Evolutionary conservation across 192 early-diverging fungal genomes (phyloP).

Genomic region (Chytriomyces sp.): DNA sequence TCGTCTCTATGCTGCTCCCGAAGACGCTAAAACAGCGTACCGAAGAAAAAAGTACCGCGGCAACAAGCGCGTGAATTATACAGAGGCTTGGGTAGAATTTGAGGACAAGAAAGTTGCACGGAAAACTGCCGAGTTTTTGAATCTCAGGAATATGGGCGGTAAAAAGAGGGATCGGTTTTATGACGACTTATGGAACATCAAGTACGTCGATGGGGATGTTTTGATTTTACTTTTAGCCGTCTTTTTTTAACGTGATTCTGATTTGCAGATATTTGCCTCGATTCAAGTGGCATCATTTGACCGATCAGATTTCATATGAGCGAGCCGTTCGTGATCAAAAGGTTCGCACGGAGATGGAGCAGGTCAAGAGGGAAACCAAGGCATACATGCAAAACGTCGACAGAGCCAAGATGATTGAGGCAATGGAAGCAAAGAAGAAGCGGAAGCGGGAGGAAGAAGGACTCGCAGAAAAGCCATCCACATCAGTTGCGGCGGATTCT

Average conservation of each 20-base stretch:
- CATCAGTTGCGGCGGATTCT: not conserved
- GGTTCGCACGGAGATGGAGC: conserved; percentile 80
- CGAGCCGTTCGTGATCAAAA: conserved; percentile 74
- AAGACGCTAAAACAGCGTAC: conserved; percentile 78
- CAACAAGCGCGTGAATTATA: conserved; percentile 84
- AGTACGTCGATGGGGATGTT: conserved; percentile 36
- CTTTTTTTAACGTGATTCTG: not conserved
- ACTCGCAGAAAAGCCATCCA: not conserved
- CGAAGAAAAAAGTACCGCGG: conserved; percentile 85
- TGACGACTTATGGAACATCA: conserved; percentile 97
- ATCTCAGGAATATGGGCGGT: conserved; percentile 82
- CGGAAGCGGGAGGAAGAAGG: conserved; percentile 43
- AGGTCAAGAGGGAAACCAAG: conserved; percentile 86
- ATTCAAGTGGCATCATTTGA: conserved; percentile 96
- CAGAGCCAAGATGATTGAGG: conserved; percentile 82
- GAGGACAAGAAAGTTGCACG: conserved; percentile 90
- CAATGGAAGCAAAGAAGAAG: conserved; percentile 73
- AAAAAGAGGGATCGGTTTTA: conserved; percentile 86
- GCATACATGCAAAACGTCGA: conserved; percentile 87
- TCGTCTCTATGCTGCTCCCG: conserved; percentile 83
- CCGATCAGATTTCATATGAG: conserved; percentile 84
- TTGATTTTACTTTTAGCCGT: not conserved
- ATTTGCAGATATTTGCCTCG: conserved; percentile 74
- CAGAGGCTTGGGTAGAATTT: conserved; percentile 98
- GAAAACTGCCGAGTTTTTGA: conserved; percentile 73